Evolutionary conservation across 1,284 basidiomycete species (phyloP), one percentile per base, ranked within the genome.

Genomic region (Sanghuangporus weigelae): DNA sequence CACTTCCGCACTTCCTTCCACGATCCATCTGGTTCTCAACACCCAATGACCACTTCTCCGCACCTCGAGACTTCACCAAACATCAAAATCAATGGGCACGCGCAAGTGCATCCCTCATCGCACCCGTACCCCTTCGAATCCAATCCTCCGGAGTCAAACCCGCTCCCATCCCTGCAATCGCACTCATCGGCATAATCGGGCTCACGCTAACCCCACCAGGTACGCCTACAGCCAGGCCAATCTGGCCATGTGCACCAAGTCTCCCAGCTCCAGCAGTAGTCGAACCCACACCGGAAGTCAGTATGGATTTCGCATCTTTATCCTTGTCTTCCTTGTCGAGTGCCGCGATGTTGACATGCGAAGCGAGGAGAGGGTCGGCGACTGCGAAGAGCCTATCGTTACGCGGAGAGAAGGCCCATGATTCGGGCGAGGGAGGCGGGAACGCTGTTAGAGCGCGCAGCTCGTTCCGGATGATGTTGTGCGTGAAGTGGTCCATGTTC

Each of bases 401-500:
- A 68, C 81, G 80, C 42, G 78, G 73, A 42, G 79, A 79, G 71
- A 87, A 88, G 19, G 78, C 81, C 85, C 86, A 87, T 42, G 74
- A 72, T 36, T 76, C 72, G 39, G 83, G 81, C 69, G 85, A 78
- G 16, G 86, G 85, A n/a, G 83, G 76, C 5, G 82, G 78, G 53
- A 79, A 76, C 2, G 83, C 79, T 3, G 82, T 83, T 62, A 87
- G 78, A 7, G 84, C 83, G 31, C 75, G 78, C 51, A 86, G 75
- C 71, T 87, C 86, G 68, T 82, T 82, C 57, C 83, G 81, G 68
- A 88, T 87, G 71, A 87, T 85, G 70, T 81, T 83, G 64, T 81
- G 76, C 23, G 85, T 86, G 72, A 87, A 87, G 72, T 87, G 82
- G 69, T 87, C 85, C 69, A 86, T 77, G 71, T 85, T 84, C 81